Evolutionary conservation across 352 stramenopile species (phyloP), one percentile per base, ranked within the genome.

Genomic region (Phytophthora constricta): DNA sequence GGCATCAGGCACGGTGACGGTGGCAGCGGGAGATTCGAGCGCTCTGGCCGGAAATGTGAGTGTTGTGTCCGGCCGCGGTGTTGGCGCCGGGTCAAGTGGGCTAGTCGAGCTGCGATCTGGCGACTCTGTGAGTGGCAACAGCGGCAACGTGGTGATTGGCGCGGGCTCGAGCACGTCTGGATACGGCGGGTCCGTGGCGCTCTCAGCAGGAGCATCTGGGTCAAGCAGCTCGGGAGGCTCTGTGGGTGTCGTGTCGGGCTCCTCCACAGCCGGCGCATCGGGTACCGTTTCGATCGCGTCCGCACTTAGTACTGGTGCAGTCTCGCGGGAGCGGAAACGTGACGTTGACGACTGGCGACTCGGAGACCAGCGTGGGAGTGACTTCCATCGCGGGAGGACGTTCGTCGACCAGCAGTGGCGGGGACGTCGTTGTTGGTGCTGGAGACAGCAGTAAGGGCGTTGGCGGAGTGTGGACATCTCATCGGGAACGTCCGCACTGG

Each of bases 381-480:
- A 62, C 42, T 14, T 70, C 63, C 27, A 50, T 70, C 19, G 55
- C 20, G 56, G 64, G 63, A 60, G 64, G 64, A 8, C 65, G 48
- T 48, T 67, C 63, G 52, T 57, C 57, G 33, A 41, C 57, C 10
- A 55, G 28, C 34, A 62, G 19, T 63, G 64, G 64, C 48, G 65
- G 58, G 25, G 49, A 22, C 50, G 59, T 73, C 28, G 51, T 62
- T 51, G 31, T 73, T 20, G 28, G 25, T 27, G 58, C 58, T 3
- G 65, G 65, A 16, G 41, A 58, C 52, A 68, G 52, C 47, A 52
- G 34, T 16, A 68, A 64, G 46, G 41, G 37, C 16, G 19, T 34
- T 53, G 59, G 65, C 19, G 56, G 5, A 68, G 27, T 37, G 62
- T 70, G 48, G 58, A 60, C 45, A 64, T 75, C 46, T 53, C 56